A percentile compares a stretch with the other conserved stretches of the same genome.
Conservation (phyloP, 192 early-diverging fungal species). For the Piromyces finnis region DNA sequence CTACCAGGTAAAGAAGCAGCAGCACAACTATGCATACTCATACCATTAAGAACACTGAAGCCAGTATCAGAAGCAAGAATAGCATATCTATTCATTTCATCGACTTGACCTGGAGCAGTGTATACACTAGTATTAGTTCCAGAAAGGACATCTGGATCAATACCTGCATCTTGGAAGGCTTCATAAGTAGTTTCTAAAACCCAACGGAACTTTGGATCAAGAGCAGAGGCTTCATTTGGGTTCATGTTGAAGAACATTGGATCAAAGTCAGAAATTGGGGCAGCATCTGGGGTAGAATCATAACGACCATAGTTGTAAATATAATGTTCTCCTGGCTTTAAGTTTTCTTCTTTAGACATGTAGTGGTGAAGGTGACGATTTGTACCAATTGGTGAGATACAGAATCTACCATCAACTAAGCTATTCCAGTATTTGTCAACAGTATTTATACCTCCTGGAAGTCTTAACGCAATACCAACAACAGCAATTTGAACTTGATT, state of each 20-base stretch:
- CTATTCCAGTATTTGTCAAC: not conserved
- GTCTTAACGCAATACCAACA: not conserved
- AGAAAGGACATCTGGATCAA: slow-evolving; percentile 7
- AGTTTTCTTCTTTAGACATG: not conserved
- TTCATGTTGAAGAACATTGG: slow-evolving; percentile 9
- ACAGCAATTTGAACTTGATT: not conserved
- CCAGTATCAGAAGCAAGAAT: not conserved
- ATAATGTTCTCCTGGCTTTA: not conserved
- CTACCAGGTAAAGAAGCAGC: slow-evolving; percentile 5
- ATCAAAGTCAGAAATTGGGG: slow-evolving; percentile 3
- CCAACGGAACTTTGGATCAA: slow-evolving; percentile 3
- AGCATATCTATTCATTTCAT: not conserved
- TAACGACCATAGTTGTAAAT: not conserved
- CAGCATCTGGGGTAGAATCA: not conserved
- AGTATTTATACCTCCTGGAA: not conserved
- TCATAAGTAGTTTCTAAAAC: slow-evolving; percentile 8
- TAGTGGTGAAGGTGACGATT: not conserved
- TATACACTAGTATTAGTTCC: slow-evolving; percentile 8
- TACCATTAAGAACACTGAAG: not conserved
- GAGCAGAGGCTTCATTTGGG: slow-evolving; percentile 3
- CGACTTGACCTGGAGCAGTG: not conserved
- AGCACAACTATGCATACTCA: not conserved
- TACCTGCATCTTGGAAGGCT: slow-evolving; percentile 10
- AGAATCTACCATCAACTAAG: not conserved
- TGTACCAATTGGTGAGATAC: not conserved